These are phyloP conservation scores for Lichtheimia hyalospora DNA, from an alignment of 371 early-diverging fungal genomes.

Conservation along the genomic window DNA sequence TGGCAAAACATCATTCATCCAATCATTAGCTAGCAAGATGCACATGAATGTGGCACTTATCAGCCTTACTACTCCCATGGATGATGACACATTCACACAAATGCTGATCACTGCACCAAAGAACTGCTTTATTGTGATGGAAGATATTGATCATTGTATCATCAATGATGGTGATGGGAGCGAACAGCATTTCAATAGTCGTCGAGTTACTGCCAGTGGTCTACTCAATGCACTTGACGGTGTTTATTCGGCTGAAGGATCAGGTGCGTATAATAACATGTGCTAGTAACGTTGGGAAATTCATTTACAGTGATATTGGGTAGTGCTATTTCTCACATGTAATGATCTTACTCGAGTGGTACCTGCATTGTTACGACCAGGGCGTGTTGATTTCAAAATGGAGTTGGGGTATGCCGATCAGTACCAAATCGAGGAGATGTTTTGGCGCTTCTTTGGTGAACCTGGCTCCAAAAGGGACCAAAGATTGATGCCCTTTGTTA, in stretches of 20 bases:
- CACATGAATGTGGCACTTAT: slow-evolving; percentile 38
- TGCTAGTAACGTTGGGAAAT: too few relatives aligned
- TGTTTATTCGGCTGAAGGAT: slow-evolving; percentile 71
- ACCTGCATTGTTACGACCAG: slow-evolving; percentile 94
- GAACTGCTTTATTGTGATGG: slow-evolving; percentile 39
- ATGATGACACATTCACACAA: slow-evolving; percentile 29
- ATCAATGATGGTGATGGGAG: slow-evolving; percentile 17
- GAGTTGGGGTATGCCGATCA: slow-evolving; percentile 75
- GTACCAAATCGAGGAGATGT: slow-evolving; percentile 64
- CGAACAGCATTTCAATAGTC: slow-evolving; percentile 19
- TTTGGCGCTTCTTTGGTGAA: slow-evolving; percentile 44
- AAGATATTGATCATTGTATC: slow-evolving; percentile 49
- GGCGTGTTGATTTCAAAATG: slow-evolving; percentile 90
- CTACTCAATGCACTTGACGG: slow-evolving; percentile 96
- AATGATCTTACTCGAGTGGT: slow-evolving; percentile 91
- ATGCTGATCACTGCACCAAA: slow-evolving; percentile 27
- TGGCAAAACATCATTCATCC: slow-evolving; percentile 64
- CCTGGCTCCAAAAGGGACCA: too few relatives aligned
- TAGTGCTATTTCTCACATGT: slow-evolving; percentile 90
- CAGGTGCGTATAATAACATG: slow-evolving; percentile 28
- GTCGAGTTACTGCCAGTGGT: slow-evolving; percentile 72
- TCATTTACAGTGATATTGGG: not conserved
- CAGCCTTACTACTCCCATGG: slow-evolving; percentile 17
- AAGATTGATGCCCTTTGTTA: not conserved
- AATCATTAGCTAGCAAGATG: slow-evolving; percentile 62